Percentiles rank a stretch among this genome's conserved stretches.
Evolutionary conservation across 352 stramenopile species (phyloP).

Genomic region (Pythium aquatile): DNA sequence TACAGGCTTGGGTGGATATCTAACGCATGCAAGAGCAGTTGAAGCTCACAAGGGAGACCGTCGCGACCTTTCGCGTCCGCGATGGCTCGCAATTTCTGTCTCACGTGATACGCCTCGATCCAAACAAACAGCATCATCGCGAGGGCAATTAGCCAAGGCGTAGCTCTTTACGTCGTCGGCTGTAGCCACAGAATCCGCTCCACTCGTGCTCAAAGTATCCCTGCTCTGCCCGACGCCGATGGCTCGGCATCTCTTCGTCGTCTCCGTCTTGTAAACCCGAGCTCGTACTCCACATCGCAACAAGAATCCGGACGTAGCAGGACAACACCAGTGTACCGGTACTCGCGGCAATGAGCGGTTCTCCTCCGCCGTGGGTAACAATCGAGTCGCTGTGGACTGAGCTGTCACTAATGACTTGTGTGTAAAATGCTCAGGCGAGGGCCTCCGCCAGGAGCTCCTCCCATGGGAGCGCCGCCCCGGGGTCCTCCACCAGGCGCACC

Average conservation of each 20-base stretch:
- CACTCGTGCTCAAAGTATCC: not conserved
- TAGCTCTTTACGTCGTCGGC: not conserved
- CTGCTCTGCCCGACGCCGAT: not conserved
- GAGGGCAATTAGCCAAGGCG: not conserved
- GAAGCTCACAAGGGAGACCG: not conserved
- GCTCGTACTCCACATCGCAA: not conserved
- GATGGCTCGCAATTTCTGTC: not conserved
- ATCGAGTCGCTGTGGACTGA: not conserved
- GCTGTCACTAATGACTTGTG: not conserved
- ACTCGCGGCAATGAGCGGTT: constrained; percentile 13
- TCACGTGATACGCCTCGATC: constrained; percentile 4
- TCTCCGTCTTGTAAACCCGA: not conserved
- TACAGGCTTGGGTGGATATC: no score
- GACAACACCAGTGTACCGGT: not conserved
- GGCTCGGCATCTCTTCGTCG: not conserved
- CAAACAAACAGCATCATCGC: not conserved
- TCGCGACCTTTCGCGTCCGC: constrained; percentile 6
- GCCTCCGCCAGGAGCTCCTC: constrained; percentile 32
- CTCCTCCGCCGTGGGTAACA: constrained; percentile 21
- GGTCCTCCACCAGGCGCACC: constrained; percentile 31
- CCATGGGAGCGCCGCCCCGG: constrained; percentile 31
- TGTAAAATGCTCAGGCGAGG: constrained; percentile 29
- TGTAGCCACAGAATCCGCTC: not conserved
- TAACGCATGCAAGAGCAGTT: no score
- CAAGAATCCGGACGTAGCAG: not conserved